Base-by-base conservation (phyloP, 306 rosid genomes). In the Trifolium fragiferum region DNA sequence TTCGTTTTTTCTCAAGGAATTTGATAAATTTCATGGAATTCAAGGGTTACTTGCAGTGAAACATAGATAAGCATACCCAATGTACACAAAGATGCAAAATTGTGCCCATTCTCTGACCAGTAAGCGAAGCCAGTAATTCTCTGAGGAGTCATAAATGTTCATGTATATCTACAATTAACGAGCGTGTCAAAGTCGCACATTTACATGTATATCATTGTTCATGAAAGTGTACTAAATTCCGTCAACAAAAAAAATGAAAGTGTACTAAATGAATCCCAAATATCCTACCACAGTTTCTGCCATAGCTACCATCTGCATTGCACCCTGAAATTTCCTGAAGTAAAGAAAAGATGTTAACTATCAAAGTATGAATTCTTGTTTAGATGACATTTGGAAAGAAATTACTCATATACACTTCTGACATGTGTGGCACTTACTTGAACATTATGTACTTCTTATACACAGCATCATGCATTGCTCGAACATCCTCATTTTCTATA, bases 221-320 rank as follows among this genome's bases (percentile, higher is more conserved):
- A 33, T 50, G 33, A 49, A 46, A 35, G 43, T 68, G 53, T 59
- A 59, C 23, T 57, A 81, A 73, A 47, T 37, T n/a, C n/a, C n/a
- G n/a, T n/a, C n/a, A n/a, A n/a, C n/a, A n/a, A n/a, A n/a, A n/a
- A n/a, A n/a, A n/a, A 33, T 50, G 33, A 49, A 46, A 35, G 43
- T 68, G 53, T 59, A 59, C 23, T 57, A 81, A 73, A 47, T 37
- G 70, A 80, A 74, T 37, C 53, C 64, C 70, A 59, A 50, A 38
- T 30, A 78, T 49, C 76, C 51, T 87, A 95, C 98, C 99, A 86
- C 68, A 61, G 87, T 90, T 84, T 92, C 99, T 37, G 92, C 96
- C 81, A 81, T 76, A 61, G 98, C 99, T 57, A 95, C 93, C 50
- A 95, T 87, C 89, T 95, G 99, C 99, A 95, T 95, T 57, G 96